Conservation (phyloP, 352 stramenopile genomes). For the Phytophthora aleatoria region DNA sequence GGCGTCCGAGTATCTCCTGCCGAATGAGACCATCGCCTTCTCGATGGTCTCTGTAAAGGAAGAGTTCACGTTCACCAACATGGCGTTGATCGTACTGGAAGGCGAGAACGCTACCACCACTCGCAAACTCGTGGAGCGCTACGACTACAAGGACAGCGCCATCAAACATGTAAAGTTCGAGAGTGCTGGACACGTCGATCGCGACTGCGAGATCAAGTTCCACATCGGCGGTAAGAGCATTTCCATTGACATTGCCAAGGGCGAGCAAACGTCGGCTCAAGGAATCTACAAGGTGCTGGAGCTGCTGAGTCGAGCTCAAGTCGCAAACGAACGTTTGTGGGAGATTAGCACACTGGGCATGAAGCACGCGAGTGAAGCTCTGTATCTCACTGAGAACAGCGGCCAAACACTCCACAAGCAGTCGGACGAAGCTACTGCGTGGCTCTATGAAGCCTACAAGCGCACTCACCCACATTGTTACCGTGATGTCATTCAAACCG, state of each 20-base stretch:
- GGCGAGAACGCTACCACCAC: conserved; percentile 54
- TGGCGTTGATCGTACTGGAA: conserved; percentile 48
- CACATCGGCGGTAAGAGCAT: conserved; percentile 39
- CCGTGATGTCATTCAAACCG: conserved; percentile 54
- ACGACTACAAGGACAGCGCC: conserved; percentile 37
- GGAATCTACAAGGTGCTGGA: conserved; percentile 66
- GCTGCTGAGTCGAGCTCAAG: conserved; percentile 50
- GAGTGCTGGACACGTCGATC: conserved; percentile 50
- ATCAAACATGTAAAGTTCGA: conserved; percentile 51
- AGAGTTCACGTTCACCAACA: conserved; percentile 72
- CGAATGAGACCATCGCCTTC: conserved; percentile 56
- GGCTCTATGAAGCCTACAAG: conserved; percentile 54
- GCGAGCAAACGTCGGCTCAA: conserved; percentile 32
- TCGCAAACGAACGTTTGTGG: conserved; percentile 45
- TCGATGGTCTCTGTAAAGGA: conserved; percentile 58
- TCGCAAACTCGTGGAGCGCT: conserved; percentile 55
- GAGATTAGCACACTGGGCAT: conserved; percentile 54
- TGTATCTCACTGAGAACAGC: conserved; percentile 50
- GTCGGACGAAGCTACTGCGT: conserved; percentile 48
- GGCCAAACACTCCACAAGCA: conserved; percentile 46
- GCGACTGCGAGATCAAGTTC: conserved; percentile 70
- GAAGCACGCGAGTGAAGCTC: conserved; percentile 41
- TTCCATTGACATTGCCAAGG: conserved; percentile 59
- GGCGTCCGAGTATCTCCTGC: conserved; percentile 54
- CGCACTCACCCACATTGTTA: conserved; percentile 57